Evolutionary conservation across 495 filamentous ascomycete species (phyloP), one percentile per base, ranked within the genome.

Genomic region (Margaritispora aquatica): DNA sequence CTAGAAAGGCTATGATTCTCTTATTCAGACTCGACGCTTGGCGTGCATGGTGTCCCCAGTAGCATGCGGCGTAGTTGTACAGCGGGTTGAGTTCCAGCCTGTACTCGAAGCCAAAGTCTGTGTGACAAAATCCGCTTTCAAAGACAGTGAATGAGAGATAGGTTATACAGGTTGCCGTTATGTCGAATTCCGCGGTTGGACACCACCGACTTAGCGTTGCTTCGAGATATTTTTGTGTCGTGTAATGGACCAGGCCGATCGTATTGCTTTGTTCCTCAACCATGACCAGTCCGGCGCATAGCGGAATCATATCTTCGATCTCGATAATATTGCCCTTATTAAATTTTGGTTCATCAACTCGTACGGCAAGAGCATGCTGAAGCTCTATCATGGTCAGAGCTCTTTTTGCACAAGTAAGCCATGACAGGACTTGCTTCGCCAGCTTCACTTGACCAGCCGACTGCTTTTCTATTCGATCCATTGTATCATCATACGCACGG

Each of bases 201-300:
- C 73, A 71, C 69, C 69, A 75, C 4, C 54, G 54, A 0, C 54
- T 31, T 50, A 59, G 62, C 21, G 61, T 74, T 19, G 65, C 58
- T 26, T 76, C 68, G 38, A 84, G 75, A 63, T 80, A 85, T 41
- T 76, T 72, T 58, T 82, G 74, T 0, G 77, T 70, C 2, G 81
- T 82, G 55, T 79, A 81, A 63, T 84, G 83, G 4, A 81, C 75
- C 15, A 85, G 67, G 10, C 77, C 74, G 36, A 83, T 69, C 41
- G 77, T 71, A 13, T 61, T 44, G 51, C 71, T 83, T 24, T 73
- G 70, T 24, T 73, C 34, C 50, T 84, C 76, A 2, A 80, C 51
- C 1, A 68, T 77, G 4, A 83, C 75, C 15, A 87, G 66, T 1
- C 83, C 81, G 50, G 75, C 76, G 60, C 81, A 85, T 17, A 76